These are phyloP conservation scores for Penicillium brevicompactum DNA, from an alignment of 2,329 filamentous ascomycete genomes.

Conservation along the genomic window DNA sequence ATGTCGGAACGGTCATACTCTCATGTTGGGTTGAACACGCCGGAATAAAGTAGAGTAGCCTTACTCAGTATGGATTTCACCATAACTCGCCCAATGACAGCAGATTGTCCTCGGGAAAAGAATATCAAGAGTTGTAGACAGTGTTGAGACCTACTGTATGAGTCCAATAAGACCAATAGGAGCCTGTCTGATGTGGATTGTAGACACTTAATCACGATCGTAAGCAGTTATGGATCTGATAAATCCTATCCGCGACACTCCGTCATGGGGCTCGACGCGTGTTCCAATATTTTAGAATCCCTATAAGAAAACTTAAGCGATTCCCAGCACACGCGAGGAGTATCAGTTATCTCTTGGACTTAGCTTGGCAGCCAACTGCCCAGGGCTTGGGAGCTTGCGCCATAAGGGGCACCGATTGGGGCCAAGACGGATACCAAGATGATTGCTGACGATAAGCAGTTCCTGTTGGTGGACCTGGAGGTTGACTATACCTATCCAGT, in stretches of 20 bases:
- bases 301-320: not conserved
- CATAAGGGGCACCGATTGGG: not conserved
- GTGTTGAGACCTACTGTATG: not conserved
- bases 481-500: not conserved
- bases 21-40: not conserved
- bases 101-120: not conserved
- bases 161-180: not conserved
- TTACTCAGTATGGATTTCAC: not conserved
- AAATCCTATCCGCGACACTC: not conserved
- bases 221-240: not conserved
- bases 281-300: not conserved
- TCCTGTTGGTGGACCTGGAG: constrained; percentile 5
- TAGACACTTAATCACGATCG: not conserved
- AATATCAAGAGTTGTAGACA: not conserved
- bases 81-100: not conserved
- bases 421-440: not conserved
- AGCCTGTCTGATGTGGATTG: not conserved
- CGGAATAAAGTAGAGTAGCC: not conserved
- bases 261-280: not conserved
- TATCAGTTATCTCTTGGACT: not conserved
- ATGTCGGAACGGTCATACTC: not conserved
- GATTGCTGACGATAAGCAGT: not conserved
- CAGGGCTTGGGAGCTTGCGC: not conserved
- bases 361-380: not conserved
- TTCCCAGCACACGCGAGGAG: not conserved